A percentile compares a stretch with the other conserved stretches of the same genome.
phyloP scores from a whole-genome alignment of 2,329 filamentous ascomycete species.

The Penicillium thymicola region DNA sequence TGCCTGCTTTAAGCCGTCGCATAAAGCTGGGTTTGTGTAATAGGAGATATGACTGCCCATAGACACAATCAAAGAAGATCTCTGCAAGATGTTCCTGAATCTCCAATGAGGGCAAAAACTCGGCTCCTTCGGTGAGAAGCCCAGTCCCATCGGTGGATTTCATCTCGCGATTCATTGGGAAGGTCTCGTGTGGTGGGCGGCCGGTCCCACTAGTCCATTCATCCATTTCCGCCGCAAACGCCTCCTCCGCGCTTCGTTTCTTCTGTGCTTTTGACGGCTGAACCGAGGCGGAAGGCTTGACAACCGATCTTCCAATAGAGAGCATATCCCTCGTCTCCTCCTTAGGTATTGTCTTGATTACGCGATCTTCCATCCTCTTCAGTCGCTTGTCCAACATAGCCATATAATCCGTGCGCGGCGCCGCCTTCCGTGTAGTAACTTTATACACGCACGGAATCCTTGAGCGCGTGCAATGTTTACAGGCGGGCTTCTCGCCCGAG shows the following conservation, averaged over 20 bases:
- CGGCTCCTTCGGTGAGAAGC: constrained; percentile 75
- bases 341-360: constrained; percentile 92
- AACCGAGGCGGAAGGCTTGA: constrained; percentile 71
- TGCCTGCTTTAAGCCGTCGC: constrained; percentile 70
- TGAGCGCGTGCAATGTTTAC: constrained; percentile 91
- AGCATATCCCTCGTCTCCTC: constrained; percentile 68
- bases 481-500: constrained; percentile 94
- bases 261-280: constrained; percentile 60
- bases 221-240: constrained; percentile 77
- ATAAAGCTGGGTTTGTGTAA: constrained; percentile 98
- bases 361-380: constrained; percentile 95
- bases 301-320: constrained; percentile 71
- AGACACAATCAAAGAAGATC: constrained; percentile 92
- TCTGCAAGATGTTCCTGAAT: constrained; percentile 91
- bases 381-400: constrained; percentile 95
- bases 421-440: constrained; percentile 88
- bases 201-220: constrained; percentile 68
- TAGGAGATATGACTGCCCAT: constrained; percentile 90
- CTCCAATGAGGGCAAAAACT: constrained; percentile 77
- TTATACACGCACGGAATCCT: constrained; percentile 97
- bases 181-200: constrained; percentile 48
- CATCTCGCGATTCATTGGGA: constrained; percentile 54
- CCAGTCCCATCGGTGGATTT: constrained; percentile 71
- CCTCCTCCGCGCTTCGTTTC: constrained; percentile 82
- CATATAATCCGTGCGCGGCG: constrained; percentile 96